These are phyloP conservation scores for Aphelidium insulamus DNA, from an alignment of 371 early-diverging fungal genomes.

Conservation along the genomic window DNA sequence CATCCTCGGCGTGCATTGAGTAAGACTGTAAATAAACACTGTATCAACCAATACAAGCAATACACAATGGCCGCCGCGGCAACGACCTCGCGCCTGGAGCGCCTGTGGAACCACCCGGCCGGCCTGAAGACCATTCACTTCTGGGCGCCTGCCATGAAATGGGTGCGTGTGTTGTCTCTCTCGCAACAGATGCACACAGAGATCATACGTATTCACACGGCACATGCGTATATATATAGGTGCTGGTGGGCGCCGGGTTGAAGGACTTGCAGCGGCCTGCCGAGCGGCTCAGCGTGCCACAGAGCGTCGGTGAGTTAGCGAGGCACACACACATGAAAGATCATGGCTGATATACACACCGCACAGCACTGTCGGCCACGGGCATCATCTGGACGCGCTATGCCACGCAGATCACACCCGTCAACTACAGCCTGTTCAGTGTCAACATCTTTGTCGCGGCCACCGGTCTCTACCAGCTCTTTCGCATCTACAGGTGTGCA, in stretches of 20 bases:
- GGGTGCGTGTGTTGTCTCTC: conserved; percentile 21
- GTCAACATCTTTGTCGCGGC: conserved; percentile 84
- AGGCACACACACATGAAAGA: not conserved
- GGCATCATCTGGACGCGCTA: conserved; percentile 92
- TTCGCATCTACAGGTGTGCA: conserved; percentile 51
- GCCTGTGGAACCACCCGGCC: conserved; percentile 31
- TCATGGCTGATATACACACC: not conserved
- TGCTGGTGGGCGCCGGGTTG: conserved; percentile 75
- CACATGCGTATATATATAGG: conserved; percentile 17
- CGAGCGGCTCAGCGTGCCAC: conserved; percentile 62
- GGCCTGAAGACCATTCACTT: conserved; percentile 73
- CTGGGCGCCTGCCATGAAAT: conserved; percentile 75
- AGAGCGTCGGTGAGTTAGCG: conserved; percentile 35
- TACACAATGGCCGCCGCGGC: too few relatives aligned
- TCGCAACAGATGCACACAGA: not conserved
- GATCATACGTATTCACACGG: conserved; percentile 3
- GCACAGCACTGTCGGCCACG: conserved; percentile 63
- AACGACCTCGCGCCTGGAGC: too few relatives aligned
- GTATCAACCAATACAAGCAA: too few relatives aligned
- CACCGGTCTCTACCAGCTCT: conserved; percentile 63
- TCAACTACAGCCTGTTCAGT: conserved; percentile 62
- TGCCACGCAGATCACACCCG: conserved; percentile 74
- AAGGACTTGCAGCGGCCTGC: conserved; percentile 77
- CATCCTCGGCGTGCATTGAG: too few relatives aligned
- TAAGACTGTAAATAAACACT: too few relatives aligned